A percentile compares a stretch with the other conserved stretches of the same genome.
Conservation (phyloP, 257 asterid genomes). For the Plantago major region DNA sequence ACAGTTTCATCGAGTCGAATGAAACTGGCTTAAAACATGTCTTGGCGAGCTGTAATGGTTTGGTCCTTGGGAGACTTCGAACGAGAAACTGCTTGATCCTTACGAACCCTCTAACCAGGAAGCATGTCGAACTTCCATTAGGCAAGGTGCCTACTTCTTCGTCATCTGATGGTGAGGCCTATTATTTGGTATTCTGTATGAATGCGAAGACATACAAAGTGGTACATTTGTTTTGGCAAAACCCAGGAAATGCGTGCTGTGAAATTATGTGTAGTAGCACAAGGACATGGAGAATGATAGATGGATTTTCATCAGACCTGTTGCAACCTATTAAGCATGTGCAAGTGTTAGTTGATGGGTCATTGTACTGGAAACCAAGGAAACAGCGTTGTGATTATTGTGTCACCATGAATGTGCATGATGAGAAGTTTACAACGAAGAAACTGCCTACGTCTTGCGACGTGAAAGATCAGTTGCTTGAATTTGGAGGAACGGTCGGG, state of each 20-base stretch:
- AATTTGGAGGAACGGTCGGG: constrained; percentile 33
- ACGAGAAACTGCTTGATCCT: constrained; percentile 20
- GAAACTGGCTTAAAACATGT: constrained; percentile 4
- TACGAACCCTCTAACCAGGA: constrained; percentile 30
- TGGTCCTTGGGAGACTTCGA: constrained; percentile 22
- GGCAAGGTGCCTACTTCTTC: constrained; percentile 11
- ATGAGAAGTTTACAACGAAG: constrained; percentile 30
- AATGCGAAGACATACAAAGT: constrained; percentile 22
- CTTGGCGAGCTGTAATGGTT: constrained; percentile 33
- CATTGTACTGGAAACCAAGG: constrained; percentile 29
- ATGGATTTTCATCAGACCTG: constrained; percentile 24
- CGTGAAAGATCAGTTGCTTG: constrained; percentile 19
- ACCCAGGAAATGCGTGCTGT: constrained; percentile 13
- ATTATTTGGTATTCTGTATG: constrained; percentile 22
- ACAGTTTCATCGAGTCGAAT: constrained; percentile 20
- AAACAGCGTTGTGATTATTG: constrained; percentile 15
- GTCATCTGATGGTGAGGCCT: constrained; percentile 8
- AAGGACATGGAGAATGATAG: constrained; percentile 29
- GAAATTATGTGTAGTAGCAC: constrained; percentile 27
- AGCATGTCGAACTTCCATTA: constrained; percentile 25
- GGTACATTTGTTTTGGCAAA: constrained; percentile 24
- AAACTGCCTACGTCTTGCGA: constrained; percentile 20
- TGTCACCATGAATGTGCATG: constrained; percentile 20
- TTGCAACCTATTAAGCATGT: neutral
- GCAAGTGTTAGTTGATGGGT: constrained; percentile 28